Evolutionary conservation across 179 eudicot genomes (phyloP), one percentile per base, ranked within the genome.

Genomic region (Actinidia chinensis): DNA sequence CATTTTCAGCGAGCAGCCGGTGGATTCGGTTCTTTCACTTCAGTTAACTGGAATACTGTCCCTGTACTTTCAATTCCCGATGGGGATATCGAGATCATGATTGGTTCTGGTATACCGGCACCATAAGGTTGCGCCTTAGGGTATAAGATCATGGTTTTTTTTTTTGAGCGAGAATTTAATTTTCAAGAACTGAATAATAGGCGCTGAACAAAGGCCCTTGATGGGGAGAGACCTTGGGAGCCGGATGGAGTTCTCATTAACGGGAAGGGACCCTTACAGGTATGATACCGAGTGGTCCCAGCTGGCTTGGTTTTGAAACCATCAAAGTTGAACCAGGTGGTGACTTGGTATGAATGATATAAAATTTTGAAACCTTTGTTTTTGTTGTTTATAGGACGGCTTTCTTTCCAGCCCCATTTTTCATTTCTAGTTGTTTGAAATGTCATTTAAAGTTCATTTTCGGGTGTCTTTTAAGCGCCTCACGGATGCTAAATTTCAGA

Each of bases 171-270:
- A 10, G 22, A 36, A 67, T 48, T 33, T 28, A 18, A 36, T 23
- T 17, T 4, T 6, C 20, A 46, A 70, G 25, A 58, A 77, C 40
- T 18, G 73, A 65, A 74, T 59, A 20, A 17, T 85, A 95, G 99
- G 92, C 82, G 28, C 88, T 95, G 60, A 87, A n/a, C 97, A 79
- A 40, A 74, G 18, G 84, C 84, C 51, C 90, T 95, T 75, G 89
- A 89, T 77, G 81, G 98, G 99, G 23, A 87, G 87, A 65, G 87
- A 81, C 20, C 85, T 95, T 69, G 99, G 98, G 28, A 89, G 91
- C 99, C 99, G 0, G 97, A 95, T 81, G 99, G 98, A n/a, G 98
- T 95, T 69, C 94, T 95, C 50, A 95, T 95, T 48, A 95, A 95
- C 82, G 98, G 99, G 51, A 93, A 92, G 82, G 99, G 99, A 65